Conservation (phyloP, 192 early-diverging fungal species). For the Geranomyces variabilis region DNA sequence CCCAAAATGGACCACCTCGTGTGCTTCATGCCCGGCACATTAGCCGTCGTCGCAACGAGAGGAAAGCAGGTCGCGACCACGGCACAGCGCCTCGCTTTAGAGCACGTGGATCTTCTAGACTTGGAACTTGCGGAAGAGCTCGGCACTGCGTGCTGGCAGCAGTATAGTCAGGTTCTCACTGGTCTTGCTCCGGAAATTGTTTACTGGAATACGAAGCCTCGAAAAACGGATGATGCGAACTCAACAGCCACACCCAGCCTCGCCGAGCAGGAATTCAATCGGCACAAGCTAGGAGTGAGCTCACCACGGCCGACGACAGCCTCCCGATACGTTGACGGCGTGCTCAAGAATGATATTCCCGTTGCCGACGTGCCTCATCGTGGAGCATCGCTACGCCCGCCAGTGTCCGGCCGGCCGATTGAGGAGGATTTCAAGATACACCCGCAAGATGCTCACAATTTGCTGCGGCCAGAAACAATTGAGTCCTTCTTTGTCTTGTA, state of each 20-base stretch:
- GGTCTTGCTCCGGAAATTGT: conserved; percentile 88
- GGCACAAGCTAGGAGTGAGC: background rate
- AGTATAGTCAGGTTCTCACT: conserved; percentile 78
- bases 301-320: conserved; percentile 1
- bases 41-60: conserved; percentile 76
- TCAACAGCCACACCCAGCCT: background rate
- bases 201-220: conserved; percentile 61
- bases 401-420: conserved; percentile 13
- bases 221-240: background rate
- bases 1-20: conserved; percentile 93
- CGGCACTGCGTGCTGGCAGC: conserved; percentile 73
- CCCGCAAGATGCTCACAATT: conserved; percentile 68
- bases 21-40: conserved; percentile 85
- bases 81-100: conserved; percentile 31
- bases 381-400: background rate
- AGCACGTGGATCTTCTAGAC: conserved; percentile 49
- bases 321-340: conserved; percentile 20
- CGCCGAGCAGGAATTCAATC: background rate
- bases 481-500: conserved; percentile 89
- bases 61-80: conserved; percentile 48
- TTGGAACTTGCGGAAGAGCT: conserved; percentile 79
- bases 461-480: conserved; percentile 87
- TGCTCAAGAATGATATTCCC: conserved; percentile 8
- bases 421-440: conserved; percentile 69
- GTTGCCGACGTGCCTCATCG: conserved; percentile 6